A percentile compares a stretch with the other conserved stretches of the same genome.
Evolutionary conservation across 2,329 filamentous ascomycete genomes (phyloP).

Genomic region (Colletotrichum higginsianum): DNA sequence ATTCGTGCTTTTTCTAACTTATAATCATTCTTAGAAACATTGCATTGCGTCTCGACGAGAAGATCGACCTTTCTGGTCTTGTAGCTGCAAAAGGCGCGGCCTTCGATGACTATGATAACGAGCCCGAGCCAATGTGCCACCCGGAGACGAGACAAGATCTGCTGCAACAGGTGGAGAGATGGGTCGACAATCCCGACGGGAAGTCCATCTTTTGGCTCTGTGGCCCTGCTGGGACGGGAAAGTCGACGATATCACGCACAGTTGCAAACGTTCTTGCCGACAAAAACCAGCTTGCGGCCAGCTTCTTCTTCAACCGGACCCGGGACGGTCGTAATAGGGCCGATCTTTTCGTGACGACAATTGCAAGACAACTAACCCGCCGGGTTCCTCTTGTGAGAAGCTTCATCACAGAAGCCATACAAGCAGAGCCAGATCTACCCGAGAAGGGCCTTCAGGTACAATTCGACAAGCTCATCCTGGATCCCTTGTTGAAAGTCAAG

Average conservation of each 20-base stretch:
- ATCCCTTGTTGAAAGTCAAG: not conserved
- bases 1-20: not conserved
- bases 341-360: not conserved
- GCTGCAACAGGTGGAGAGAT: conserved; percentile 46
- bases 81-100: conserved; percentile 40
- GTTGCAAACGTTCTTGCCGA: conserved; percentile 43
- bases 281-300: conserved; percentile 42
- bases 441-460: not conserved
- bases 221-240: conserved; percentile 54
- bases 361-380: not conserved
- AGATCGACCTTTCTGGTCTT: conserved; percentile 21
- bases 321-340: not conserved
- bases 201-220: conserved; percentile 52
- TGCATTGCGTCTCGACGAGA: not conserved
- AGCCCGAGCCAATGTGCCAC: conserved; percentile 48
- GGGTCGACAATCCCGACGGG: conserved; percentile 43
- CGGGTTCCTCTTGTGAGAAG: not conserved
- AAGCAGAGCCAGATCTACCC: not conserved
- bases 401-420: not conserved
- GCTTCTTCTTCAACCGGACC: conserved; percentile 43
- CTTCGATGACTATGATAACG: conserved; percentile 49
- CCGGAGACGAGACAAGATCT: conserved; percentile 48
- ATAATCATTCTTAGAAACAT: not conserved
- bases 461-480: conserved; percentile 5
- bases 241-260: conserved; percentile 54